Evolutionary conservation across 768 basidiomycete species (phyloP).

Genomic region (Collybia sordida): DNA sequence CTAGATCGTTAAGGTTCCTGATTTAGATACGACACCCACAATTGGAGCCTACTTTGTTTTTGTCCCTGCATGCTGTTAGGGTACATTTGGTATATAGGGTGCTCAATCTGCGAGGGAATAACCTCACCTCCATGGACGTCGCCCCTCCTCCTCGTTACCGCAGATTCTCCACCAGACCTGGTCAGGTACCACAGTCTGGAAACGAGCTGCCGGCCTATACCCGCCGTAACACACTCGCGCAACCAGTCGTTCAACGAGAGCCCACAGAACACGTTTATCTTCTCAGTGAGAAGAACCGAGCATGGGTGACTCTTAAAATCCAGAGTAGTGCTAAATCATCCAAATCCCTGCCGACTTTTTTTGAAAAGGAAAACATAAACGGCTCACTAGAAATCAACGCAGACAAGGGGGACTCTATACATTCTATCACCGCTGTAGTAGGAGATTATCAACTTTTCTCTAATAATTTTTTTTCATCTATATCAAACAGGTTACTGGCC

Average conservation of each 20-base stretch:
- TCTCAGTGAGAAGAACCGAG: constrained; percentile 37
- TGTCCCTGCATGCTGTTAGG: constrained; percentile 1
- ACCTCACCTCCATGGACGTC: constrained; percentile 37
- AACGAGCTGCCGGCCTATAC: constrained; percentile 49
- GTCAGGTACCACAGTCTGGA: constrained; percentile 47
- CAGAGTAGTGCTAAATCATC: constrained; percentile 53
- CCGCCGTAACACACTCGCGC: constrained; percentile 44
- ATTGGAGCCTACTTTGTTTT: constrained; percentile 30
- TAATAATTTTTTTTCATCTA: neutral
- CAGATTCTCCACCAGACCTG: constrained; percentile 48
- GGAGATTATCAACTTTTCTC: constrained; percentile 9
- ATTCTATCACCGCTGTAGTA: constrained; percentile 44
- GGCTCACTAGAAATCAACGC: constrained; percentile 46
- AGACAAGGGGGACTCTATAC: constrained; percentile 53
- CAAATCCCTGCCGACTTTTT: constrained; percentile 50
- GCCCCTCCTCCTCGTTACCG: constrained; percentile 50
- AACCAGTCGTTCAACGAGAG: constrained; percentile 38
- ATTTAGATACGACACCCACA: constrained; percentile 20
- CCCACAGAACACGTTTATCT: constrained; percentile 50
- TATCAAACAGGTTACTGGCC: constrained; percentile 43
- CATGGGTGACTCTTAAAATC: constrained; percentile 46
- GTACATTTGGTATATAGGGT: constrained; percentile 14
- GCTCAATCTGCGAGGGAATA: neutral
- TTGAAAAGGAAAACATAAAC: constrained; percentile 54
- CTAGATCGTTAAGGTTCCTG: constrained; percentile 8